Evolutionary conservation across 306 rosid genomes (phyloP), one percentile per base, ranked within the genome.

Genomic region (Aeschynomene evenia): DNA sequence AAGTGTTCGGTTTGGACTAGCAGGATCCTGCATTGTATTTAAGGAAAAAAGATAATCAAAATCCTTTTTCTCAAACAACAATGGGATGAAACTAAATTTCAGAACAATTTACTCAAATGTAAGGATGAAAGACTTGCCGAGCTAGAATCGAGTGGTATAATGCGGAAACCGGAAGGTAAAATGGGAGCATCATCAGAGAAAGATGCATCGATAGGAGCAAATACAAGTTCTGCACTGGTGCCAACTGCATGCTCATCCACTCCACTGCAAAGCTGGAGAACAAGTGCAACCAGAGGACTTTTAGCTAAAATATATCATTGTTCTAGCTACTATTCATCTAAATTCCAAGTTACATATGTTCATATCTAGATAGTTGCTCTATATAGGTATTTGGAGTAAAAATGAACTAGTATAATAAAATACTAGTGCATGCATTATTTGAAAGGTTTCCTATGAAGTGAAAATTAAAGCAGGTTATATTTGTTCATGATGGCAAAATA

Each of bases 151-250:
- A 94, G 90, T 70, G 99, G 92, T 73, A 94, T 85, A 71, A 91
- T 94, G 75, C 97, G 97, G 63, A 94, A 94, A 49, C 99, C 99
- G 29, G 92, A 94, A 42, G 99, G 91, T 77, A 91, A 70, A 80
- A 94, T 91, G n/a, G 97, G 97, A 21, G 96, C 97, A 72, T 91
- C 96, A 58, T 94, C 97, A 12, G 99, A 89, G 74, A 94, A 94
- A 23, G 99, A 91, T 48, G 99, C 99, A 49, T 94, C 99, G 16
- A 94, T 94, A 12, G 99, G 99, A 84, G 97, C 96, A 85, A 94
- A 94, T 63, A 94, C 68, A 65, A 94, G 97, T 65, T 94, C 99
- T 2, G 99, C 92, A 66, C 88, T 81, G 54, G 86, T 89, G 65
- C 99, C 96, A 50, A 89, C 82, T 12, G 91, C 80, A 72, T 87